Conservation (phyloP, 768 basidiomycete species). For the Kwoniella heveanensis region DNA sequence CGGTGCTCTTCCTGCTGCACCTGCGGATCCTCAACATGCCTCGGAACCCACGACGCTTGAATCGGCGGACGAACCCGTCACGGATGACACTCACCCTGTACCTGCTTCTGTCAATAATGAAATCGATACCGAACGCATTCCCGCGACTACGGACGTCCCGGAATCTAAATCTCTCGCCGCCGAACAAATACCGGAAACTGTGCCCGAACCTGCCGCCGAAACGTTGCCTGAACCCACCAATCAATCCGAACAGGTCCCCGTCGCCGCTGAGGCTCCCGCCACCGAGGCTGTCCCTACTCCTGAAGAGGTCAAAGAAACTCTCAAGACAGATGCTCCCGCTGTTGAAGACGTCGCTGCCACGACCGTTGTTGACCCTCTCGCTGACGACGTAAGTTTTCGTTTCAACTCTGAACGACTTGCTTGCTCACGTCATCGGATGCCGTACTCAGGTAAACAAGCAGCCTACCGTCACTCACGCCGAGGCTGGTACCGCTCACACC, state of each 20-base stretch:
- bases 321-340: constrained; percentile 27
- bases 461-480: constrained; percentile 48
- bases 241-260: constrained; percentile 18
- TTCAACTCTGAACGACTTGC: not conserved
- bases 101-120: constrained; percentile 4
- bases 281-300: constrained; percentile 57
- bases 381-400: constrained; percentile 26
- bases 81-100: constrained; percentile 1
- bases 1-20: constrained; percentile 4
- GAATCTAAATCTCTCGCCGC: not conserved
- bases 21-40: constrained; percentile 5
- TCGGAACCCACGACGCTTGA: not conserved
- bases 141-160: not conserved
- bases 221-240: not conserved
- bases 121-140: constrained; percentile 7
- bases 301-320: constrained; percentile 56
- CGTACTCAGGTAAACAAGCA: constrained; percentile 30
- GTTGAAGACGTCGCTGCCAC: constrained; percentile 30
- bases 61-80: not conserved
- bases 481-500: constrained; percentile 47
- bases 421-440: not conserved
- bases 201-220: constrained; percentile 4
- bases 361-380: constrained; percentile 25
- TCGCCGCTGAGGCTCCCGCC: constrained; percentile 56
- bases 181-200: constrained; percentile 1